Evolutionary conservation across 345 rosid species (phyloP).

Genomic region (Syzygium oleosum): DNA sequence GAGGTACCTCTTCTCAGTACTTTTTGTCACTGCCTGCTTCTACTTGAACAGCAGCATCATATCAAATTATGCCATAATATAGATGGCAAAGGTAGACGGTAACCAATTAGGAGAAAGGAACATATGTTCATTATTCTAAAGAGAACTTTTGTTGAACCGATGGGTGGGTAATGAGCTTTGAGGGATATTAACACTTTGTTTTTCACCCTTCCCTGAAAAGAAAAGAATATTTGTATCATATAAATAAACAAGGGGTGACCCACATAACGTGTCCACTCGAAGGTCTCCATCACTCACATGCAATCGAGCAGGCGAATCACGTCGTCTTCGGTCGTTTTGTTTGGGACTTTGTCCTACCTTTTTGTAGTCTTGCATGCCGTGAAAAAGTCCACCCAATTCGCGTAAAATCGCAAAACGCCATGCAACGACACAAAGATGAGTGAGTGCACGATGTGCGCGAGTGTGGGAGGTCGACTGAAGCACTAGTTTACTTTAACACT

Average conservation of each 20-base stretch:
- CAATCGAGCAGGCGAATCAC: constrained; percentile 10
- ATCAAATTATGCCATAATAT: neutral
- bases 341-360: neutral
- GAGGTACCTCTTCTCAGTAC: neutral
- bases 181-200: neutral
- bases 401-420: neutral
- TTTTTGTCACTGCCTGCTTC: neutral
- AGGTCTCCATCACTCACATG: constrained; percentile 33
- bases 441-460: neutral
- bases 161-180: neutral
- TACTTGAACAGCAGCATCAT: neutral
- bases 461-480: neutral
- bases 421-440: neutral
- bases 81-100: neutral
- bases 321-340: constrained; percentile 8
- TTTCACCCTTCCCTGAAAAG: neutral
- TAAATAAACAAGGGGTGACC: neutral
- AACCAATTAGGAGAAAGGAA: neutral
- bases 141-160: no score
- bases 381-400: neutral
- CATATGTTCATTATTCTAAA: neutral
- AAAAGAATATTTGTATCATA: neutral
- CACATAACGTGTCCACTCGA: constrained; percentile 6
- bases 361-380: neutral
- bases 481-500: neutral